Evolutionary conservation across 805 yeast genomes (phyloP).

Genomic region (Starmerella scarabaei): DNA sequence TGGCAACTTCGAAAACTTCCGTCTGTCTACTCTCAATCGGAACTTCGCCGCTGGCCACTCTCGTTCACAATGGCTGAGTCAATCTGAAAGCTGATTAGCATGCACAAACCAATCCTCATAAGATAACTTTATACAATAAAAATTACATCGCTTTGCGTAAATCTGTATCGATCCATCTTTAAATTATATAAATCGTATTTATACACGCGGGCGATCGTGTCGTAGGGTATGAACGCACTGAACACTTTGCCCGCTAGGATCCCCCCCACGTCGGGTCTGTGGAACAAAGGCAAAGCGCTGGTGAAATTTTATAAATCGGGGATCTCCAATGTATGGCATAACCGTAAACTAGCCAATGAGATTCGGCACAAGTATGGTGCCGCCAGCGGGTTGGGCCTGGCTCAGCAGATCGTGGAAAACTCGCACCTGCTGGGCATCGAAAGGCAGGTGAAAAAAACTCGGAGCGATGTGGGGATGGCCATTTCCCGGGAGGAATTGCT

Average conservation of each 20-base stretch:
- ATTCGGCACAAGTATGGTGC: slow-evolving; percentile 17
- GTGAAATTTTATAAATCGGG: slow-evolving; percentile 36
- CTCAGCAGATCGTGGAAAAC: slow-evolving; percentile 16
- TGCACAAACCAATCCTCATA: too few species aligned
- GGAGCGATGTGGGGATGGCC: slow-evolving; percentile 2
- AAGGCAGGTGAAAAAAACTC: background rate
- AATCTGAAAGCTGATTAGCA: too few species aligned
- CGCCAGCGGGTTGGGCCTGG: slow-evolving; percentile 14
- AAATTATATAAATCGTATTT: too few species aligned
- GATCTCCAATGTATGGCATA: slow-evolving; percentile 37
- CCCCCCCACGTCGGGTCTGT: slow-evolving; percentile 13
- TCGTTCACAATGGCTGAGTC: too few species aligned
- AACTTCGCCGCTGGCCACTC: too few species aligned
- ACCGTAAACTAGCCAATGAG: slow-evolving; percentile 20
- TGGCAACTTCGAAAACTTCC: too few species aligned
- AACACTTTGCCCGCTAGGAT: slow-evolving; percentile 26
- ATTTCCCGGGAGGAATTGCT: slow-evolving; percentile 38
- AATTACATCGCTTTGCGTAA: too few species aligned
- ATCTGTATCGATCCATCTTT: too few species aligned
- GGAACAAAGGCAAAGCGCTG: slow-evolving; percentile 21
- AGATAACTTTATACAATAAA: too few species aligned
- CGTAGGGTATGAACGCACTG: slow-evolving; percentile 19
- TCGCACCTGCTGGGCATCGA: slow-evolving; percentile 12
- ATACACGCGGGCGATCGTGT: too few species aligned
- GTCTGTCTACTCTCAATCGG: too few species aligned